These are phyloP conservation scores for Rhizopogon parksii DNA, from an alignment of 1,284 basidiomycete genomes.

Conservation along the genomic window DNA sequence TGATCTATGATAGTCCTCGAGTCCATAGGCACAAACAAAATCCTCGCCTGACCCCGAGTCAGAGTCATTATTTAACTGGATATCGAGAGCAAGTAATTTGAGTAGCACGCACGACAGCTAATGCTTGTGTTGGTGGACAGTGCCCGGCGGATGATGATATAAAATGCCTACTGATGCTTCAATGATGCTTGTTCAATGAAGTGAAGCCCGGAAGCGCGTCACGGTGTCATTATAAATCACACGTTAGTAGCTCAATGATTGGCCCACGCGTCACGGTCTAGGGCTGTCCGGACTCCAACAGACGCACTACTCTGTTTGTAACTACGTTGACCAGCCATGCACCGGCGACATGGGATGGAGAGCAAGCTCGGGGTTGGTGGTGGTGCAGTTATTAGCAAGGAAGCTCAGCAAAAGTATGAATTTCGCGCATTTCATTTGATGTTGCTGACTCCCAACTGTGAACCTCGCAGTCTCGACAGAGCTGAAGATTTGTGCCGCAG, in stretches of 20 bases:
- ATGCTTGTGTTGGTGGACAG: too few relatives aligned
- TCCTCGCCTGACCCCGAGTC: too few relatives aligned
- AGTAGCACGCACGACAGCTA: too few relatives aligned
- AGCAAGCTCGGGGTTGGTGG: slow-evolving; percentile 13
- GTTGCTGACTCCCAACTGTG: neutral
- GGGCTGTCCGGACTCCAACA: neutral
- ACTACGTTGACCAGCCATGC: slow-evolving; percentile 8
- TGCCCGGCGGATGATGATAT: neutral
- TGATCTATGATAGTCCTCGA: too few relatives aligned
- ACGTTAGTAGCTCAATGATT: neutral
- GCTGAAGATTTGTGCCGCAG: slow-evolving; percentile 23
- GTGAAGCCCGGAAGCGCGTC: neutral
- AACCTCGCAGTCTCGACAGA: slow-evolving; percentile 18
- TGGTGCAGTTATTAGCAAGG: slow-evolving; percentile 21
- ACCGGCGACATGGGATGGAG: slow-evolving; percentile 20
- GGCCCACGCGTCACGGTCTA: neutral
- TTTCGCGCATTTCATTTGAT: neutral
- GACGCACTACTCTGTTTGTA: neutral
- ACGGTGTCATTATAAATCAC: neutral
- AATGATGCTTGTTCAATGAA: too few relatives aligned
- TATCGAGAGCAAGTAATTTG: neutral
- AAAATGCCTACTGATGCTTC: neutral
- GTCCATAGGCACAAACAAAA: too few relatives aligned
- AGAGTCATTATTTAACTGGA: neutral
- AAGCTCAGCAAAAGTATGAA: slow-evolving; percentile 21